These are phyloP conservation scores for Auricularia auricula-judae DNA, from an alignment of 768 basidiomycete species.

Conservation along the genomic window DNA sequence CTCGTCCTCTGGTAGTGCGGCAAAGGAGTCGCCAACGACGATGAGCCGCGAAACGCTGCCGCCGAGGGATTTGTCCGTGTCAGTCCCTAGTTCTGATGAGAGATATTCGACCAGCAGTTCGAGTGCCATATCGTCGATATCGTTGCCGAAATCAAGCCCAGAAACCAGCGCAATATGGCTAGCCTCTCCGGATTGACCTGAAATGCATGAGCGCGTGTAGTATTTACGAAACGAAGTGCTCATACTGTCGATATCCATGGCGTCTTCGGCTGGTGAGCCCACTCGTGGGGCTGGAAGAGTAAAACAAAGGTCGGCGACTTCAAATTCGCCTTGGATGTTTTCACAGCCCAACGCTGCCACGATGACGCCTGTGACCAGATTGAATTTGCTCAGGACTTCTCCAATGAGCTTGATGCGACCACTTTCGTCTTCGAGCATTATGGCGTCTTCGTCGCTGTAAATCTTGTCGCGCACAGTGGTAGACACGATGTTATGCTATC, in stretches of 20 bases:
- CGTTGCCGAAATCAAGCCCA: conserved; percentile 68
- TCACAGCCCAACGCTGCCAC: conserved; percentile 86
- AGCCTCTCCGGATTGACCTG: conserved; percentile 31
- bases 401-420: conserved; percentile 87
- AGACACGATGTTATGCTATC: conserved; percentile 78
- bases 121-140: conserved; percentile 48
- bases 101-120: conserved; percentile 89
- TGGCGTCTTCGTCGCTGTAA: conserved; percentile 60
- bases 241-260: conserved; percentile 64
- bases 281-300: conserved; percentile 69
- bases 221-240: conserved; percentile 16
- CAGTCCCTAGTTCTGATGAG: conserved; percentile 68
- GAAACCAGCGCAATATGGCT: conserved; percentile 75
- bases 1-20: conserved; percentile 29
- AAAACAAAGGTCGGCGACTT: conserved; percentile 82
- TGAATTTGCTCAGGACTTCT: conserved; percentile 43
- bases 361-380: conserved; percentile 85
- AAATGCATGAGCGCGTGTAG: neutral
- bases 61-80: conserved; percentile 50
- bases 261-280: conserved; percentile 17
- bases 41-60: conserved; percentile 75
- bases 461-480: conserved; percentile 70
- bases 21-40: conserved; percentile 82
- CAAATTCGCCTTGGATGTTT: conserved; percentile 81
- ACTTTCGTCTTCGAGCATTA: conserved; percentile 94